Conservation (phyloP, 306 rosid genomes). For the Cucurbita pepo region DNA sequence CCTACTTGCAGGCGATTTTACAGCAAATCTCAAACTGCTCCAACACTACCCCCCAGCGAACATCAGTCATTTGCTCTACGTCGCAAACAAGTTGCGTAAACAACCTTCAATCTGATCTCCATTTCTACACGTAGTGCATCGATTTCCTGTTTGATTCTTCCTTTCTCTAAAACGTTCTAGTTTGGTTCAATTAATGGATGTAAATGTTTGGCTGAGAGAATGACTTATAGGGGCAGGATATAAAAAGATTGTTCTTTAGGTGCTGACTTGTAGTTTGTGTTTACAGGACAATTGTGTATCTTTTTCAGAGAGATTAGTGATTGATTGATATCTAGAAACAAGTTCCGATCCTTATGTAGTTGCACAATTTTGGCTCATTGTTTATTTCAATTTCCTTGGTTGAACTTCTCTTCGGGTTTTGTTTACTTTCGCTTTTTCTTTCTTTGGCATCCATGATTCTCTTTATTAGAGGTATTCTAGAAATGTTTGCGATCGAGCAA, state of each 20-base stretch:
- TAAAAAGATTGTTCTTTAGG: neutral
- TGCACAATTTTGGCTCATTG: neutral
- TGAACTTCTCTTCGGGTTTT: neutral
- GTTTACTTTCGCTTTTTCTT: no score
- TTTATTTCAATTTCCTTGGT: neutral
- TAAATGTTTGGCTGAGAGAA: constrained; percentile 22
- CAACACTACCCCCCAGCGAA: constrained; percentile 81
- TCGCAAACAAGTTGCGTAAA: constrained; percentile 86
- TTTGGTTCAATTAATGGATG: constrained; percentile 41
- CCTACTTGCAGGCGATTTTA: constrained; percentile 93
- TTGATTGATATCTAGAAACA: neutral
- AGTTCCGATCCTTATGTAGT: neutral
- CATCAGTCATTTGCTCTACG: constrained; percentile 91
- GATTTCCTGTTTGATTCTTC: neutral
- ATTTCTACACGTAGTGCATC: neutral
- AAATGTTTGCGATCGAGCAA: no score
- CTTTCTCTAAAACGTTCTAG: constrained; percentile 7
- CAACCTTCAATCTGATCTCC: constrained; percentile 31
- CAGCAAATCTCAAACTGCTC: constrained; percentile 86
- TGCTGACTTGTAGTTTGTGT: neutral
- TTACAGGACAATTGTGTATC: neutral
- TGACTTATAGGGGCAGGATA: constrained; percentile 1
- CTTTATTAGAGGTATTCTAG: neutral
- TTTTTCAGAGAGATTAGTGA: constrained; percentile 2
- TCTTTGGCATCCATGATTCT: neutral